phyloP scores from a whole-genome alignment of 306 rosid species.

The Amphicarpaea edgeworthii region DNA sequence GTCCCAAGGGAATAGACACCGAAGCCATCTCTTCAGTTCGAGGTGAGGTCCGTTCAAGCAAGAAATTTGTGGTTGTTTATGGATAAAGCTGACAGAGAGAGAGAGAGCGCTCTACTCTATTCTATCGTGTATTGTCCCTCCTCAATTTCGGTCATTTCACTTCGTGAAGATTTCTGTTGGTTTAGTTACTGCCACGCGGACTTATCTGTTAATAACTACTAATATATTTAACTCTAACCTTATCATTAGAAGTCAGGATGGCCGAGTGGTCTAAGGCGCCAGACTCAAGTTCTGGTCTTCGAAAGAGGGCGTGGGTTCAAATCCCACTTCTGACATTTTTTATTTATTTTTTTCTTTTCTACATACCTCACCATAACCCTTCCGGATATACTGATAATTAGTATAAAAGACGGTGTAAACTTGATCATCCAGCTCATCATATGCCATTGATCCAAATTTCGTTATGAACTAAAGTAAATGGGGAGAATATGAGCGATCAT shows the following conservation, averaged over 20 bases:
- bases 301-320: slow-evolving; percentile 35
- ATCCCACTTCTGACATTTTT: slow-evolving; percentile 21
- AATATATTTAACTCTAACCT: no score
- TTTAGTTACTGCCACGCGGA: no score
- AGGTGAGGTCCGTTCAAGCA: background rate
- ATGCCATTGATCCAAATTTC: background rate
- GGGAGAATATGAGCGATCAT: background rate
- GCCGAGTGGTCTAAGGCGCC: slow-evolving; percentile 38
- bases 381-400: no score
- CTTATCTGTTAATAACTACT: no score
- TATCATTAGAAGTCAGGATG: background rate
- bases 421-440: background rate
- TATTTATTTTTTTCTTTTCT: background rate
- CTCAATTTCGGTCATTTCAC: no score
- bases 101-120: background rate
- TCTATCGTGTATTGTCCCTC: no score
- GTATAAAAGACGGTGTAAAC: no score
- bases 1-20: slow-evolving; percentile 53
- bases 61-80: background rate
- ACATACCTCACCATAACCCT: no score
- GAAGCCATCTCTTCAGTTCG: slow-evolving; percentile 59
- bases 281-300: slow-evolving; percentile 34
- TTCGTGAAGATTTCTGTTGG: no score
- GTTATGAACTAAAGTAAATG: background rate
- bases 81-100: slow-evolving; percentile 30